phyloP scores from a whole-genome alignment of 148 eudicot species.

The Fallopia convolvulus region DNA sequence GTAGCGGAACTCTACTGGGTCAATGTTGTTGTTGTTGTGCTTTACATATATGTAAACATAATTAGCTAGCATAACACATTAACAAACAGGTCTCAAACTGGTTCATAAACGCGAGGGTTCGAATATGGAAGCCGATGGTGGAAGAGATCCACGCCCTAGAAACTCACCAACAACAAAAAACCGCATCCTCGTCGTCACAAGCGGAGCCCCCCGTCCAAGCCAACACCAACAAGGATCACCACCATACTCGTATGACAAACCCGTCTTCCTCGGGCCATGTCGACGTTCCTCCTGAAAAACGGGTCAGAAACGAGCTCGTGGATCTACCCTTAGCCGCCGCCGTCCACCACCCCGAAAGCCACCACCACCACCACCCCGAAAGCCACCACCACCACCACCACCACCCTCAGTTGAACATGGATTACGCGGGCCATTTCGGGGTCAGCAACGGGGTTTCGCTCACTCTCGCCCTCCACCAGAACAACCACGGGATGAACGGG shows the following conservation, averaged over 20 bases:
- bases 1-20: too few relatives aligned
- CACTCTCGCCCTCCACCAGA: constrained; percentile 16
- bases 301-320: constrained; percentile 11
- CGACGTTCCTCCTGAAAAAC: constrained; percentile 7
- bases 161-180: not conserved
- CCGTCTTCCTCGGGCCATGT: not conserved
- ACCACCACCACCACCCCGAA: not conserved
- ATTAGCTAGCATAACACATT: not conserved
- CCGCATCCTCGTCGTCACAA: not conserved
- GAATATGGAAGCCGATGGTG: constrained; percentile 79
- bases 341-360: not conserved
- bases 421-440: not conserved
- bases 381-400: not conserved
- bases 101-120: constrained; percentile 77
- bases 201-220: not conserved
- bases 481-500: constrained; percentile 9
- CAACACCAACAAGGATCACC: not conserved
- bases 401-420: constrained; percentile 9
- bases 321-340: not conserved
- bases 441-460: constrained; percentile 11
- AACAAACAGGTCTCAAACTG: constrained; percentile 63
- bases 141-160: constrained; percentile 30
- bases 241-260: not conserved
- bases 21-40: too few relatives aligned
- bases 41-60: too few relatives aligned